Base-by-base conservation (phyloP, 176 grass and related monocot genomes). In the Miscanthus lutarioriparius region DNA sequence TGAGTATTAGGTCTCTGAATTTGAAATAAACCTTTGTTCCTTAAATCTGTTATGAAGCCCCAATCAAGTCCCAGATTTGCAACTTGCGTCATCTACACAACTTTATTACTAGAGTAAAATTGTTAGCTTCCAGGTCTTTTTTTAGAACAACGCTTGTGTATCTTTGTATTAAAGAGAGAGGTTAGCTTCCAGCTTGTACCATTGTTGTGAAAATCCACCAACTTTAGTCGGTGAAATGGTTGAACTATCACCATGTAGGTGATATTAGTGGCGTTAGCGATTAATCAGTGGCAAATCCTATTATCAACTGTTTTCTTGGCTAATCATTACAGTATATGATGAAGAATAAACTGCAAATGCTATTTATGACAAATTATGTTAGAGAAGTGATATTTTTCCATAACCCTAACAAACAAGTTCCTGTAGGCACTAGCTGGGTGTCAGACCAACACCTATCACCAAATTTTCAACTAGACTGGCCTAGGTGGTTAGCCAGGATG, bases 351-450 rank as follows among this genome's bases (percentile, higher is more conserved):
- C 48, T 6, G 1, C 48, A 32, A 51, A 9, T 30, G 44, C 28
- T 74, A 12, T 51, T 75, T 47, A 75, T 75, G 47, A 33, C 73
- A 56, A 39, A 39, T 70, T 68, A 39, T 47, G 28, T 35, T 54
- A 12, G 28, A 12, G 28, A 36, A 36, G 27, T 22, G 73, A 75
- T n/a, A 75, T 32, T 51, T 45, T 73, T 74, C 13, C 10, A 6
- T n/a, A 74, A 74, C 71, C 44, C 8, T 73, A 73, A 48, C 26
- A 73, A 73, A 44, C 70, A 72, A 62, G 39, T 70, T 23, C 20
- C 37, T 11, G 20, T 70, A n/a, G 19, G 35, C 22, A 38, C 67
- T 23, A 70, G 8, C 22, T 70, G 36, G 35, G 67, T 70, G 67
- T 20, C 20, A 70, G 36, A 70, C 9, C 36, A 37, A 39, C 22